Evolutionary conservation across 495 filamentous ascomycete genomes (phyloP).

Genomic region (Neurospora sp.): DNA sequence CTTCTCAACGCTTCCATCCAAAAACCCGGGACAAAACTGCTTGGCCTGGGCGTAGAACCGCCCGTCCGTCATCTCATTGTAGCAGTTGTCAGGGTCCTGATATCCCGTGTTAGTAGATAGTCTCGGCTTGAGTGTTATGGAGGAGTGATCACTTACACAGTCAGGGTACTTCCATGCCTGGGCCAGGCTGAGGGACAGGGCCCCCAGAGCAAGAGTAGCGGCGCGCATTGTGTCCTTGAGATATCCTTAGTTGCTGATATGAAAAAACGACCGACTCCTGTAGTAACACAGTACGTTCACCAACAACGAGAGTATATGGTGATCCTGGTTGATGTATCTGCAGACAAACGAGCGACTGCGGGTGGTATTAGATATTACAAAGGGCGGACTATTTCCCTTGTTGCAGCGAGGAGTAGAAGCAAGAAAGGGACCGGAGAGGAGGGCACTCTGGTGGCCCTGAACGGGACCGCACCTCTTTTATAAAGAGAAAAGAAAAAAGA

Average conservation of each 20-base stretch:
- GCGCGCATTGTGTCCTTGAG: conserved; percentile 8
- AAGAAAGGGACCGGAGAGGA: not conserved
- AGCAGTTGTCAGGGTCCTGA: conserved; percentile 25
- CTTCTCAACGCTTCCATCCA: conserved; percentile 15
- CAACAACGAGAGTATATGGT: not conserved
- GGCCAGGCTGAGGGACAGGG: conserved; percentile 15
- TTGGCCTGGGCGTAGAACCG: conserved; percentile 12
- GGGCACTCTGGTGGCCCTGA: not conserved
- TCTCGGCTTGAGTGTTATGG: not conserved
- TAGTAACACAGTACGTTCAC: not conserved
- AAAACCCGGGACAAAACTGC: conserved; percentile 18
- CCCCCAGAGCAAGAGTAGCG: conserved; percentile 11
- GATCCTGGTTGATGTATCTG: not conserved
- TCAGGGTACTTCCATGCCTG: conserved; percentile 21
- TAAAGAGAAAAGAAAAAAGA: not conserved
- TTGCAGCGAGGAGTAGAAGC: not conserved
- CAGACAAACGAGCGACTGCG: not conserved
- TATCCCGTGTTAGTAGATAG: conserved; percentile 1
- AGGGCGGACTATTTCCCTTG: not conserved
- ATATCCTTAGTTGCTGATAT: not conserved
- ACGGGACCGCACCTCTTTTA: not conserved
- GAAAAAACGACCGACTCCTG: not conserved
- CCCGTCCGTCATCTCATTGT: conserved; percentile 18
- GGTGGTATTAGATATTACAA: not conserved
- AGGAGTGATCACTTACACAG: conserved; percentile 16